Base-by-base conservation (phyloP, 345 rosid genomes). In the Eucalyptus rudis region DNA sequence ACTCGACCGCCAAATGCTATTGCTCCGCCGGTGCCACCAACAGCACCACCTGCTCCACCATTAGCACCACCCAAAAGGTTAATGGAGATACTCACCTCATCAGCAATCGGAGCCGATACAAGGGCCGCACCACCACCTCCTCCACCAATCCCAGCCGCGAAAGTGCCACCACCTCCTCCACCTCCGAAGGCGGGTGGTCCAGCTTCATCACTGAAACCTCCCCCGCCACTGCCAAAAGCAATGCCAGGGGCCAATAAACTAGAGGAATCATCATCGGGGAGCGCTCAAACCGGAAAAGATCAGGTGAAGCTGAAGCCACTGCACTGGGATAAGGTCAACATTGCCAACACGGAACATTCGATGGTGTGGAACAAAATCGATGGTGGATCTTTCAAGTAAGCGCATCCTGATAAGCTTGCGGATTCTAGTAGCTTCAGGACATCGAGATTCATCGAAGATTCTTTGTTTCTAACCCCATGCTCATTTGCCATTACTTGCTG, bases 311-410 rank as follows among this genome's bases (percentile, higher is more conserved):
- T 98, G 87, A 96, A 95, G 94, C 98, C 99, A 13, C 87, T 96
- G 89, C 99, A 96, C 89, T 95, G 98, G 99, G 98, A 96, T 90
- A 96, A 96, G 90, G 94, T 96, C 88, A 95, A 94, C 92, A 93
- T 88, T n/a, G 76, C 90, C n/a, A 93, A 92, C 86, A 86, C 89
- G 20, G 95, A 91, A 58, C 97, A 95, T 89, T 95, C 99, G 7
- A 96, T 97, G 98, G 99, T 95, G 88, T 96, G 99, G 99, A 97
- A 96, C 94, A 95, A 93, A 87, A 95, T 97, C 40, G 94, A 93
- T 54, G 94, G 92, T 4, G 99, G 99, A 13, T 97, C 99, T 86
- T 96, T 97, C 88, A 94, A 95, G 99, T 96, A 94, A 94, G 91
- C 40, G 50, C 64, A 22, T 45, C 44, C 84, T 20, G 15, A 40